Evolutionary conservation across 2,329 filamentous ascomycete genomes (phyloP).

Genomic region (Coniochaeta sp.): DNA sequence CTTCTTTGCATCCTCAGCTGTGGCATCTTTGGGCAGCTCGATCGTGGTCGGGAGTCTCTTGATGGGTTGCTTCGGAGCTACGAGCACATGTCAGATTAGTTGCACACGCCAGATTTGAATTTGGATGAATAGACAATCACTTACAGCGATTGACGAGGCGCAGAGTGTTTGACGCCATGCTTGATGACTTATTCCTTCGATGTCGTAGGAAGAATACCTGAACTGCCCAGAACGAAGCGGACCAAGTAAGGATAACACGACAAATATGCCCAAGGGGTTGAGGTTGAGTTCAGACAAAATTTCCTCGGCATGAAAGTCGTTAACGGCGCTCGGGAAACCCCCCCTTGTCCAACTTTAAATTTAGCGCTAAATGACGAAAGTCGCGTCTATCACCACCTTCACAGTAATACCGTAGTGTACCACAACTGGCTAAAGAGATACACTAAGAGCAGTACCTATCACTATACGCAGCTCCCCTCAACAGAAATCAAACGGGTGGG

Average conservation of each 20-base stretch:
- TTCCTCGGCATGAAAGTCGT: background rate
- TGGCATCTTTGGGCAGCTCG: constrained; percentile 41
- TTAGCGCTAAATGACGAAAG: background rate
- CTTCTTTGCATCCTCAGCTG: constrained; percentile 53
- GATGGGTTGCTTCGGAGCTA: constrained; percentile 40
- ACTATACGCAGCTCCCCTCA: too few species aligned
- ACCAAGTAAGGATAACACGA: background rate
- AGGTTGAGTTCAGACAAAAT: background rate
- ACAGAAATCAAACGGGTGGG: too few species aligned
- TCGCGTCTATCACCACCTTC: too few species aligned
- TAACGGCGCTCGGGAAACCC: background rate
- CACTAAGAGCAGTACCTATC: too few species aligned
- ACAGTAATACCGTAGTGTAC: too few species aligned
- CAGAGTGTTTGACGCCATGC: background rate
- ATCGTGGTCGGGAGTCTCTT: constrained; percentile 45
- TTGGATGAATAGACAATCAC: background rate
- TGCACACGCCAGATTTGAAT: background rate
- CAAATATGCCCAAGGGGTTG: background rate
- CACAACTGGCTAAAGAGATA: too few species aligned
- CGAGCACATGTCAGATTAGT: background rate
- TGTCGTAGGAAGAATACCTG: too few species aligned
- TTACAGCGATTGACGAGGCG: constrained; percentile 1
- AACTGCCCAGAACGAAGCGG: too few species aligned
- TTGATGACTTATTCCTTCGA: background rate
- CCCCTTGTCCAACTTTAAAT: background rate